Evolutionary conservation across 2,329 filamentous ascomycete species (phyloP), one percentile per base, ranked within the genome.

Genomic region (Colletotrichum karsti): DNA sequence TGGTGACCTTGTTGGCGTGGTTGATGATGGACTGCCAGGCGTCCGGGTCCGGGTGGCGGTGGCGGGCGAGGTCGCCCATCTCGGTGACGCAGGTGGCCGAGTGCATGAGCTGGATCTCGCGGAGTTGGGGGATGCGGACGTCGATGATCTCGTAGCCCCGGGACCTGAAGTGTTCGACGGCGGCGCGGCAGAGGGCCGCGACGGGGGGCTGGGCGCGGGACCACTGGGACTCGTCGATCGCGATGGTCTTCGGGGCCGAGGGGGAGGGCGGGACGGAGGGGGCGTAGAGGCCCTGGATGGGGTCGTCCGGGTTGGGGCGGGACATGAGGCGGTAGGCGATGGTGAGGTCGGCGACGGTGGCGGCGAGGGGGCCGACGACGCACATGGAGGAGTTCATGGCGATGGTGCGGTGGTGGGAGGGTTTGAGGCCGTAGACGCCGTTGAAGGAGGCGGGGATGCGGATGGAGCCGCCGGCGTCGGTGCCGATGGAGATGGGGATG

Each of bases 291-390:
- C 86, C 80, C 18, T 92, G 91, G 7, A 85, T 79, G 0, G 85
- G 82, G 63, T 71, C 69, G 3, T 84, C 79, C 0, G 91, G 88
- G 73, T 97, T 87, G 0, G 93, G 92, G 58, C 89, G 86, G 2
- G 92, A 87, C 87, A 97, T 94, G 73, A 93, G 77, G 55, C 93
- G 90, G 81, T 96, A 98, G n/a, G 92, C 91, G 58, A 94, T 85
- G 69, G 92, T 91, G 6, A 98, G 87, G 74, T 97, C 95, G 37
- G 90, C 84, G 70, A 92, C 92, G 61, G 87, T 95, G 53, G 89
- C 86, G 15, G 93, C 92, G 74, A 97, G 87, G 7, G 95, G 94
- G 0, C 93, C 93, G 7, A 88, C 83, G 15, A 96, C 91, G 63
- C 84, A 85, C 74, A 89, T 84, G 61, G 83, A 84, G 60, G 83